Evolutionary conservation across 208 protist species (phyloP).

Genomic region (Wallacemonas rigidus): DNA sequence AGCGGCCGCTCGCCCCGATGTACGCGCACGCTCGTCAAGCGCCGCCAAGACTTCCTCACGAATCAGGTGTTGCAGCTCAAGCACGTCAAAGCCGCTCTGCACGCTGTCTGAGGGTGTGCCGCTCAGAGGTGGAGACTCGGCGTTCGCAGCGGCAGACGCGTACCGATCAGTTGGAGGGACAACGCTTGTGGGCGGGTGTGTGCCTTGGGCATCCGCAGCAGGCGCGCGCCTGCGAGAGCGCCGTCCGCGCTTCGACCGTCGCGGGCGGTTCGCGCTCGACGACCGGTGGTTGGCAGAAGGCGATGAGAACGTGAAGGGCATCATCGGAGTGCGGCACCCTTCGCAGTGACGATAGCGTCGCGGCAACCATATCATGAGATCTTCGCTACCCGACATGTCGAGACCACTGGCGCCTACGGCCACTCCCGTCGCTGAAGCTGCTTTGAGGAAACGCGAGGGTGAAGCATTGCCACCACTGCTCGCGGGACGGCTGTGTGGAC

Average conservation of each 20-base stretch:
- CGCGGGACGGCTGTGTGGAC: not conserved
- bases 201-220: too few species aligned
- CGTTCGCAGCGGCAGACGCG: too few species aligned
- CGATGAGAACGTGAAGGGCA: conserved; percentile 6
- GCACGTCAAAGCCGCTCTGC: not conserved
- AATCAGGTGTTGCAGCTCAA: conserved; percentile 1
- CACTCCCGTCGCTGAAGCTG: too few species aligned
- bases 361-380: conserved; percentile 13
- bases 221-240: not conserved
- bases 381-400: not conserved
- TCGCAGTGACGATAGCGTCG: conserved; percentile 4
- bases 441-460: not conserved
- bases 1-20: not conserved
- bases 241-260: not conserved
- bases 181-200: too few species aligned
- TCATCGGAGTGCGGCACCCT: conserved; percentile 11
- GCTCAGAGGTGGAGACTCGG: too few species aligned
- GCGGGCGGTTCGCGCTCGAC: not conserved
- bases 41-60: conserved; percentile 1
- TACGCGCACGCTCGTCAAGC: conserved; percentile 1
- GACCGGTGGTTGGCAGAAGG: too few species aligned
- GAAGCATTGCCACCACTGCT: not conserved
- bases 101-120: not conserved
- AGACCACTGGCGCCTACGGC: too few species aligned
- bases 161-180: too few species aligned